Evolutionary conservation across 2,329 filamentous ascomycete genomes (phyloP).

Genomic region (Escovopsis weberi): DNA sequence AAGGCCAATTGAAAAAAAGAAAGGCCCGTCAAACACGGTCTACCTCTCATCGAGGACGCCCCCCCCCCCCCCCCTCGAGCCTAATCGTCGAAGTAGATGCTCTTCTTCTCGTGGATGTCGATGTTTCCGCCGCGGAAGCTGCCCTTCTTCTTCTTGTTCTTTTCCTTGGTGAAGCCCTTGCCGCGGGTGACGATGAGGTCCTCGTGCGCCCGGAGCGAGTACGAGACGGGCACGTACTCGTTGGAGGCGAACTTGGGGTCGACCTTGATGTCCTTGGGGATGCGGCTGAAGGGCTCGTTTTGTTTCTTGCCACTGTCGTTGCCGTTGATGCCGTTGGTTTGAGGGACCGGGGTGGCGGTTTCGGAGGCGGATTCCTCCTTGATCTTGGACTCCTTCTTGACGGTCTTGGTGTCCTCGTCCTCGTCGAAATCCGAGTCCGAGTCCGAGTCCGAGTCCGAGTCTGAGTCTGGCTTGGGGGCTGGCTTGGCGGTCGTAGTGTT

Average conservation of each 20-base stretch:
- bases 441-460: slow-evolving; percentile 15
- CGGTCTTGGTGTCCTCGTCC: slow-evolving; percentile 7
- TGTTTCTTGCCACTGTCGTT: slow-evolving; percentile 28
- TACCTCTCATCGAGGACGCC: not conserved
- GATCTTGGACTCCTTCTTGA: not conserved
- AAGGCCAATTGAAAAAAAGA: too few species aligned
- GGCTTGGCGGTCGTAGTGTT: slow-evolving; percentile 18
- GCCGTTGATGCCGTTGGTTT: too few species aligned
- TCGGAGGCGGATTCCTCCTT: too few species aligned
- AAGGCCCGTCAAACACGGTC: too few species aligned
- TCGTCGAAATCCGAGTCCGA: slow-evolving; percentile 17
- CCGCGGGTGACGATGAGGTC: slow-evolving; percentile 84
- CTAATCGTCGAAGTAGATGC: slow-evolving; percentile 90
- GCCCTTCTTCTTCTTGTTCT: slow-evolving; percentile 95
- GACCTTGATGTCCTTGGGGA: slow-evolving; percentile 52
- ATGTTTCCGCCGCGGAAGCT: slow-evolving; percentile 82
- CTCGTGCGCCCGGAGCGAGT: slow-evolving; percentile 76
- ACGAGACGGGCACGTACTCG: slow-evolving; percentile 68
- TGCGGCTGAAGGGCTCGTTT: slow-evolving; percentile 63
- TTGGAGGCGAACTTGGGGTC: slow-evolving; percentile 63
- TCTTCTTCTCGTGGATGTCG: slow-evolving; percentile 67
- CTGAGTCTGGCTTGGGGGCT: slow-evolving; percentile 29
- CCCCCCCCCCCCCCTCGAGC: not conserved
- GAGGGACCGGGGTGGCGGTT: too few species aligned
- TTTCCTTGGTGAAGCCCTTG: slow-evolving; percentile 98